These are phyloP conservation scores for Pezicula neosporulosa DNA, from an alignment of 2,329 filamentous ascomycete genomes.

Conservation along the genomic window DNA sequence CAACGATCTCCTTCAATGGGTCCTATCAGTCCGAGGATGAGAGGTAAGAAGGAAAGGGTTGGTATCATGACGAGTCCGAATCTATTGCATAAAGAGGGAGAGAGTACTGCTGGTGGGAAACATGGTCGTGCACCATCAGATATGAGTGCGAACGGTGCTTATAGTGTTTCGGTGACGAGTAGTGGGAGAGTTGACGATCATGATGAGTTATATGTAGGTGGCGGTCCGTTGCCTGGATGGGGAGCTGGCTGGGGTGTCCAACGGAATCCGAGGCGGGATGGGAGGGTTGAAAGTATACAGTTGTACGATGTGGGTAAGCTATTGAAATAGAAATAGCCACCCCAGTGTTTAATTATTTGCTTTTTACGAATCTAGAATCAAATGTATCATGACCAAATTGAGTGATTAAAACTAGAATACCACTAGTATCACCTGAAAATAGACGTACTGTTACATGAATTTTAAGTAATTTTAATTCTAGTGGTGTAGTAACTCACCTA, in stretches of 20 bases:
- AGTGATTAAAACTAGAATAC: no score
- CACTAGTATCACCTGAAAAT: no score
- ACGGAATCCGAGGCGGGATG: conserved; percentile 6
- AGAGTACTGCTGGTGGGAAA: neutral
- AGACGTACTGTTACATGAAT: no score
- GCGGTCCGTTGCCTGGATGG: conserved; percentile 18
- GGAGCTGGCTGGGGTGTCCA: conserved; percentile 24
- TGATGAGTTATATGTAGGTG: conserved; percentile 13
- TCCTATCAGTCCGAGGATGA: conserved; percentile 13
- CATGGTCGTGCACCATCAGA: conserved; percentile 9
- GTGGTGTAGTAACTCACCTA: no score
- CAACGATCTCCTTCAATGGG: conserved; percentile 4
- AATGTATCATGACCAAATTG: neutral
- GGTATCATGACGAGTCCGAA: conserved; percentile 24
- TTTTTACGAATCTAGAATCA: neutral
- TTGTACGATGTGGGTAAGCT: conserved; percentile 24
- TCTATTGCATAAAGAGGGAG: conserved; percentile 9
- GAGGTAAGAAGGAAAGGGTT: conserved; percentile 16
- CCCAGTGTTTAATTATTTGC: neutral
- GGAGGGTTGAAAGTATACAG: conserved; percentile 21
- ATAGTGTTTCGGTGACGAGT: conserved; percentile 11
- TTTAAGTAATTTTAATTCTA: no score
- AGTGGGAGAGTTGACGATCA: conserved; percentile 5
- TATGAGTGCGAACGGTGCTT: conserved; percentile 6
- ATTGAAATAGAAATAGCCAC: conserved; percentile 13